Percentiles rank a stretch among this genome's conserved stretches.
Conservation (phyloP, 257 asterid genomes). For the Scutellaria galericulata region DNA sequence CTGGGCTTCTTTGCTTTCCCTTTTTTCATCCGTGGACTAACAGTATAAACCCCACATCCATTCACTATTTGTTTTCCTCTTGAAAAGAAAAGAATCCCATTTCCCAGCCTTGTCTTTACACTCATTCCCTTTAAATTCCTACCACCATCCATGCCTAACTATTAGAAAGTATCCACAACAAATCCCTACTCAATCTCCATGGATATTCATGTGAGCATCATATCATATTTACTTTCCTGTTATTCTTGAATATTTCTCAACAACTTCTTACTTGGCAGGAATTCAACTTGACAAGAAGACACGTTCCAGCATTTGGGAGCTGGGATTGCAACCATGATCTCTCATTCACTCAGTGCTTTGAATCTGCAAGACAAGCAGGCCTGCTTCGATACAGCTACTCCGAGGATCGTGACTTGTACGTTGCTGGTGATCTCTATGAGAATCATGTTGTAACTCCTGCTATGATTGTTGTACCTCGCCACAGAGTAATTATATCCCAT, state of each 20-base stretch:
- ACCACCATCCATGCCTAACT: conserved; percentile 31
- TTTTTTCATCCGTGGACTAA: conserved; percentile 35
- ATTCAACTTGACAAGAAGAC: conserved; percentile 53
- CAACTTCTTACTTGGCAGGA: conserved; percentile 38
- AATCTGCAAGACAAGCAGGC: conserved; percentile 61
- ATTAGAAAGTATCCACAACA: not conserved
- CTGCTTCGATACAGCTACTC: conserved; percentile 58
- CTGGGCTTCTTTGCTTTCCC: conserved; percentile 37
- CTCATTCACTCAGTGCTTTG: conserved; percentile 80
- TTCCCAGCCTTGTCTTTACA: conserved; percentile 13
- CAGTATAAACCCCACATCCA: conserved; percentile 26
- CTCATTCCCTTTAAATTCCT: conserved; percentile 34
- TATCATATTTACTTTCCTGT: not conserved
- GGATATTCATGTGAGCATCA: conserved; percentile 41
- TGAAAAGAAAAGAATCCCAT: conserved; percentile 26
- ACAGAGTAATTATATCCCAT: conserved; percentile 42
- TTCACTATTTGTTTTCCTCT: conserved; percentile 16
- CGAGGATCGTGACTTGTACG: conserved; percentile 74
- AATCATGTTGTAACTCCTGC: conserved; percentile 70
- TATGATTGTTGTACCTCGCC: conserved; percentile 81
- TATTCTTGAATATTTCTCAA: not conserved
- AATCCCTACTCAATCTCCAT: conserved; percentile 33
- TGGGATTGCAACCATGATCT: conserved; percentile 69
- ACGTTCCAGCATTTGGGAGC: conserved; percentile 86
- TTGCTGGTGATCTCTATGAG: conserved; percentile 75